Percentiles rank a stretch among this genome's conserved stretches.
These are phyloP conservation scores for Phytophthora pluvialis DNA, from an alignment of 352 stramenopile genomes.

Conservation along the genomic window DNA sequence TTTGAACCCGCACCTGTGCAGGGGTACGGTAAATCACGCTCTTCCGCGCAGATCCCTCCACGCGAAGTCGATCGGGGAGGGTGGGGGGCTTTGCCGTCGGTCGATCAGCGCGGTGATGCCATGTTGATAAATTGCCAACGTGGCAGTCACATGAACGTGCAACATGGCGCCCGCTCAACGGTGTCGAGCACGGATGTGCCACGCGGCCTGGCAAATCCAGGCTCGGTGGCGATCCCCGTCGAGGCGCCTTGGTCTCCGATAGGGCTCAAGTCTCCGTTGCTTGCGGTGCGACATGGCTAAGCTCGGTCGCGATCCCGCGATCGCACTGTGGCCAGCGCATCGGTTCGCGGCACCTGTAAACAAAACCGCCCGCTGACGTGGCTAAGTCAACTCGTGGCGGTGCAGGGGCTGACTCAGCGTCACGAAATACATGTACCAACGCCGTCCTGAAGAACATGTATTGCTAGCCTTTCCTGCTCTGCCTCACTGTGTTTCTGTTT, in stretches of 20 bases:
- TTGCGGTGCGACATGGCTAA: constrained; percentile 3
- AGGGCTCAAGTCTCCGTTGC: not conserved
- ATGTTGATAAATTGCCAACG: constrained; percentile 13
- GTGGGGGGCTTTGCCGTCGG: not conserved
- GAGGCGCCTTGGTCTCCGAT: not conserved
- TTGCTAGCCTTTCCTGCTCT: constrained; percentile 26
- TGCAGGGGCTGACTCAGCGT: constrained; percentile 16
- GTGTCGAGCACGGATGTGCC: constrained; percentile 5
- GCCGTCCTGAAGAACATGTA: constrained; percentile 28
- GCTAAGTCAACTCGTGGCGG: not conserved
- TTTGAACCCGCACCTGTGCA: constrained; percentile 10
- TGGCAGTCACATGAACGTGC: constrained; percentile 18
- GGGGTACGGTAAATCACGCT: not conserved
- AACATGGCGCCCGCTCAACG: constrained; percentile 16
- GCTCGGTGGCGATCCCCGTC: not conserved
- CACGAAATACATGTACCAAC: constrained; percentile 16
- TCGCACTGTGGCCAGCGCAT: constrained; percentile 18
- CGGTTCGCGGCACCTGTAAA: constrained; percentile 7
- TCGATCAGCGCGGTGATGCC: not conserved
- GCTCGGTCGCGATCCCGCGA: not conserved
- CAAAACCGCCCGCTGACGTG: constrained; percentile 4
- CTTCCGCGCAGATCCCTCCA: not conserved
- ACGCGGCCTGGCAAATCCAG: not conserved
- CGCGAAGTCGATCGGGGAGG: not conserved
- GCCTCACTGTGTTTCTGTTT: constrained; percentile 21